Conservation (phyloP, 1,139 yeast genomes). For the Wickerhamomyces sp. region DNA sequence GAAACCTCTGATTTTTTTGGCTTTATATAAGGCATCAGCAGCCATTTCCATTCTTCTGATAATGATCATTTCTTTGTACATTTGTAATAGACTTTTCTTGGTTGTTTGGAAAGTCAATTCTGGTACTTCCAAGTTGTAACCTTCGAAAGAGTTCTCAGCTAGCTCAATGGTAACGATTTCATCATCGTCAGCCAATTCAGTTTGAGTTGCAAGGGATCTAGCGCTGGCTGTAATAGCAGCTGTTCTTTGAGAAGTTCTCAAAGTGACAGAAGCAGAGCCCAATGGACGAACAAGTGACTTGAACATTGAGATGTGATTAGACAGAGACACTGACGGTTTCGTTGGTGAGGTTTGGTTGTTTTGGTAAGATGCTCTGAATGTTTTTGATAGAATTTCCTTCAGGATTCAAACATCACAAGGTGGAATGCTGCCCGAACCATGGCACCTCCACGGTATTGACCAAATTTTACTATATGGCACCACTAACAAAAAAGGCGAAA, state of each 20-base stretch:
- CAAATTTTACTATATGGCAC: neutral
- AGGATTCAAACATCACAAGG: neutral
- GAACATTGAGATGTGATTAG: slow-evolving; percentile 6
- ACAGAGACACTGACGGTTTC: too few relatives aligned
- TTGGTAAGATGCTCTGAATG: neutral
- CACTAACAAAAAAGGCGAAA: too few relatives aligned
- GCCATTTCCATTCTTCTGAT: slow-evolving; percentile 99
- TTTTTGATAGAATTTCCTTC: neutral
- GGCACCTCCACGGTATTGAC: neutral
- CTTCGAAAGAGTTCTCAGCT: slow-evolving; percentile 79
- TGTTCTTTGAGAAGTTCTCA: slow-evolving; percentile 5
- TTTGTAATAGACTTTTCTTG: slow-evolving; percentile 73
- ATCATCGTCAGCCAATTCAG: slow-evolving; percentile 14
- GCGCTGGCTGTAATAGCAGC: slow-evolving; percentile 20
- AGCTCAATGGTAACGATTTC: slow-evolving; percentile 32
- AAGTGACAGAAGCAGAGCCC: slow-evolving; percentile 2
- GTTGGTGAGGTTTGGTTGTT: slow-evolving; percentile 10
- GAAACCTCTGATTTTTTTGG: slow-evolving; percentile 97
- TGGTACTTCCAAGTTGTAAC: slow-evolving; percentile 80
- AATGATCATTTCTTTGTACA: slow-evolving; percentile 94
- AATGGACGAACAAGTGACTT: slow-evolving; percentile 9
- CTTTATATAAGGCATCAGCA: slow-evolving; percentile 94
- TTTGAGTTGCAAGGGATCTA: slow-evolving; percentile 18
- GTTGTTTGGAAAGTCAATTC: slow-evolving; percentile 68
- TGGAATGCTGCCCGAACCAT: neutral